These are phyloP conservation scores for Globisporangium canariense DNA, from an alignment of 352 stramenopile genomes.

Conservation along the genomic window DNA sequence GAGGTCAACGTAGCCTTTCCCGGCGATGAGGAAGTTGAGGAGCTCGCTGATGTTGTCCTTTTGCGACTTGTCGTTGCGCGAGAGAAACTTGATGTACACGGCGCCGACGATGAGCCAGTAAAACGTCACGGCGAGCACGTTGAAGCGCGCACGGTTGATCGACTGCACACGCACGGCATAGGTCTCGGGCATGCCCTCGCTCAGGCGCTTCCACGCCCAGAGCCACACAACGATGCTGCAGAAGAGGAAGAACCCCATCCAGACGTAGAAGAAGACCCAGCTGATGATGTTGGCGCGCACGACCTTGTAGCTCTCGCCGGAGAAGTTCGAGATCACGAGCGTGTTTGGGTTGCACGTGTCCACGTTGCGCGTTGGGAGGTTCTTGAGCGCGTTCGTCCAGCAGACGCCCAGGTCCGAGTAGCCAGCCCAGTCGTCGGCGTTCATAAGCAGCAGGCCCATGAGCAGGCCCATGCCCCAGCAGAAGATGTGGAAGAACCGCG, in stretches of 20 bases:
- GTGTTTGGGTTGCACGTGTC: constrained; percentile 21
- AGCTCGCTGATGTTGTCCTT: constrained; percentile 65
- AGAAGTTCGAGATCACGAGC: constrained; percentile 69
- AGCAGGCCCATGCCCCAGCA: constrained; percentile 68
- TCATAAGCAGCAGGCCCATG: constrained; percentile 69
- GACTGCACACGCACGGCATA: constrained; percentile 82
- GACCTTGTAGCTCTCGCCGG: constrained; percentile 51
- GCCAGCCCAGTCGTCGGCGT: constrained; percentile 67
- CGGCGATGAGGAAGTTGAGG: constrained; percentile 84
- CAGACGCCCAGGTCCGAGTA: constrained; percentile 86
- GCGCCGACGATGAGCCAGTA: constrained; percentile 83
- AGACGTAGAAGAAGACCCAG: constrained; percentile 87
- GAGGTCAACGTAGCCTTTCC: constrained; percentile 86
- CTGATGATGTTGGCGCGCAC: constrained; percentile 86
- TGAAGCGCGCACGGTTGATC: constrained; percentile 86
- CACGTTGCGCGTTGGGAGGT: constrained; percentile 38
- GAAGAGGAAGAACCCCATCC: constrained; percentile 81
- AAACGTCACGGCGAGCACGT: constrained; percentile 84
- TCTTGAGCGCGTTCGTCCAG: constrained; percentile 84
- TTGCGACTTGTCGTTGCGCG: constrained; percentile 41
- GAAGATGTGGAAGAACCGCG: constrained; percentile 78
- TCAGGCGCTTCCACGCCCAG: constrained; percentile 83
- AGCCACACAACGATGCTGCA: constrained; percentile 81
- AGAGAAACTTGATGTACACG: constrained; percentile 81
- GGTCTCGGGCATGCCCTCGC: constrained; percentile 85